These are phyloP conservation scores for Penicillium sp. DNA, from an alignment of 2,329 filamentous ascomycete species.

Conservation along the genomic window DNA sequence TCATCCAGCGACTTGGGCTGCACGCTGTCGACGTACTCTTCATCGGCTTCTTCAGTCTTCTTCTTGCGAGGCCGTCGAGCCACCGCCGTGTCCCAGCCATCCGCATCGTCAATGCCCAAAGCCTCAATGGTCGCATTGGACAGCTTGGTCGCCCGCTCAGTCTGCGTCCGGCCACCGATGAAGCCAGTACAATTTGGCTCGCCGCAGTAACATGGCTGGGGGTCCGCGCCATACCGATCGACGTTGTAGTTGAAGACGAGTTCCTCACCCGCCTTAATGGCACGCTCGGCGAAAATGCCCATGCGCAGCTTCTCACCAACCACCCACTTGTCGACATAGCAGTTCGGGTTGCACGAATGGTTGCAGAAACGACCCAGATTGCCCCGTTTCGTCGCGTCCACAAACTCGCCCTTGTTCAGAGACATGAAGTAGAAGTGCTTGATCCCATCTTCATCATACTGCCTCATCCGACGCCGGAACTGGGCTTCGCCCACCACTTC, in stretches of 20 bases:
- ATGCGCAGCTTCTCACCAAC: slow-evolving; percentile 96
- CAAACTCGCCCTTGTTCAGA: slow-evolving; percentile 91
- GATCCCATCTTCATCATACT: slow-evolving; percentile 95
- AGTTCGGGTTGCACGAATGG: slow-evolving; percentile 98
- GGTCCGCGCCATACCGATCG: slow-evolving; percentile 94
- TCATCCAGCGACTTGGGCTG: slow-evolving; percentile 78
- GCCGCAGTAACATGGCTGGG: slow-evolving; percentile 94
- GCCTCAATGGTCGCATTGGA: slow-evolving; percentile 89
- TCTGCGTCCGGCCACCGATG: slow-evolving; percentile 97
- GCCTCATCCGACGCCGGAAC: slow-evolving; percentile 85
- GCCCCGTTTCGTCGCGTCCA: slow-evolving; percentile 95
- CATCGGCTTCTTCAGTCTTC: slow-evolving; percentile 86
- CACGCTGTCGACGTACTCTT: slow-evolving; percentile 91
- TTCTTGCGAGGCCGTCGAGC: slow-evolving; percentile 91
- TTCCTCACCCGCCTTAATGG: slow-evolving; percentile 86
- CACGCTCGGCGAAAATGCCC: slow-evolving; percentile 93
- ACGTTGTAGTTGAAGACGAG: slow-evolving; percentile 99
- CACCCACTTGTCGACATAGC: slow-evolving; percentile 99
- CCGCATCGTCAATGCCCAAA: slow-evolving; percentile 88
- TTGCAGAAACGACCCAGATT: slow-evolving; percentile 98
- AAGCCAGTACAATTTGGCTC: slow-evolving; percentile 94
- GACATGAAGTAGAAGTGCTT: slow-evolving; percentile 99
- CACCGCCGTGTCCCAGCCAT: slow-evolving; percentile 88
- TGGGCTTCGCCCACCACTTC: slow-evolving; percentile 94
- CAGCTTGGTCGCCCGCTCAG: slow-evolving; percentile 89